A percentile compares a stretch with the other conserved stretches of the same genome.
These are phyloP conservation scores for Triticum timopheevii DNA, from an alignment of 176 grass and related monocot genomes.

Conservation along the genomic window DNA sequence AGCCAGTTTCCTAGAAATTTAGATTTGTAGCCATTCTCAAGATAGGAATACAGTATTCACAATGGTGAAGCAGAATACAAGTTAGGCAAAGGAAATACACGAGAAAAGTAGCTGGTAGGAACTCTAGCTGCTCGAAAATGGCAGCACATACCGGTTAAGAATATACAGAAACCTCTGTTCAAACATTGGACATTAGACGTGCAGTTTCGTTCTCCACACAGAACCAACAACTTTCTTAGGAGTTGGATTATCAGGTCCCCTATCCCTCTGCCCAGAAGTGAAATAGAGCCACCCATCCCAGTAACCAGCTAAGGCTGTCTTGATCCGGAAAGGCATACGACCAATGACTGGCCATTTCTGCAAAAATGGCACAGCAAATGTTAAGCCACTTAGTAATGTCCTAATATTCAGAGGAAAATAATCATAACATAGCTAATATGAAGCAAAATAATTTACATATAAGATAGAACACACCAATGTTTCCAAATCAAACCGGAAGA, in stretches of 20 bases:
- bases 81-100: slow-evolving; percentile 9
- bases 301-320: slow-evolving; percentile 76
- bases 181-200: slow-evolving; percentile 24
- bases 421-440: neutral
- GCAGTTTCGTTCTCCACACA: slow-evolving; percentile 69
- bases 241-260: slow-evolving; percentile 66
- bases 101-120: slow-evolving; percentile 3
- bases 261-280: slow-evolving; percentile 83
- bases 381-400: neutral
- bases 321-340: slow-evolving; percentile 77
- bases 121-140: slow-evolving; percentile 9
- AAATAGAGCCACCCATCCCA: slow-evolving; percentile 86
- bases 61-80: neutral
- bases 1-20: neutral
- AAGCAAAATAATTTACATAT: neutral
- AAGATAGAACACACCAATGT: slow-evolving; percentile 41
- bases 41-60: too few species aligned
- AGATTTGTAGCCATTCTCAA: too few species aligned
- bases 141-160: neutral
- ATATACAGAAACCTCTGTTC: slow-evolving; percentile 5
- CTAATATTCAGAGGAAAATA: neutral
- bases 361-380: neutral
- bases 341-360: slow-evolving; percentile 83
- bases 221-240: slow-evolving; percentile 79
- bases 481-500: slow-evolving; percentile 74